Percentiles rank a stretch among this genome's conserved stretches.
These are phyloP conservation scores for Cutaneotrichosporon mucoides DNA, from an alignment of 1,284 basidiomycete species.

Conservation along the genomic window DNA sequence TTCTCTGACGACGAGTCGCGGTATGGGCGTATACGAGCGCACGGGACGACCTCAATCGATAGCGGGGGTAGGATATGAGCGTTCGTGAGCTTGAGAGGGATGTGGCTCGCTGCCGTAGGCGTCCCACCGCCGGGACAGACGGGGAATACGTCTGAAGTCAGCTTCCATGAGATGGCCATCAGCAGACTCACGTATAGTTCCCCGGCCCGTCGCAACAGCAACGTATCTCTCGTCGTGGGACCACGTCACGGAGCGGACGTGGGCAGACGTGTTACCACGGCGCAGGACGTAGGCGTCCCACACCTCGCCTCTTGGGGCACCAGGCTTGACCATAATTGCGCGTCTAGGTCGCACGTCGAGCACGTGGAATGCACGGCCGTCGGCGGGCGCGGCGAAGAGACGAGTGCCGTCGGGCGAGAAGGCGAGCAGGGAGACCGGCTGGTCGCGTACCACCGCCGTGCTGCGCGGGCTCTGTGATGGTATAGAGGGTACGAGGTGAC, in stretches of 20 bases:
- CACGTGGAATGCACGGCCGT: constrained; percentile 61
- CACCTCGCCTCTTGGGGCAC: constrained; percentile 41
- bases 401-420: constrained; percentile 62
- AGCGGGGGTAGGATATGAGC: constrained; percentile 55
- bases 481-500: constrained; percentile 12
- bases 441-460: constrained; percentile 27
- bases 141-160: constrained; percentile 65
- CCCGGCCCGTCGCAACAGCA: constrained; percentile 58
- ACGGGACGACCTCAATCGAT: constrained; percentile 57
- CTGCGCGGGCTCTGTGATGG: not conserved
- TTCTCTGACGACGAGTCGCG: not conserved
- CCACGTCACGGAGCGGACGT: constrained; percentile 57
- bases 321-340: not conserved
- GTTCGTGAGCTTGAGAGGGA: constrained; percentile 59
- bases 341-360: constrained; percentile 51
- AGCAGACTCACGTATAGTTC: constrained; percentile 49
- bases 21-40: not conserved
- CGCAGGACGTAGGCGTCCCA: constrained; percentile 66
- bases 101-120: constrained; percentile 62
- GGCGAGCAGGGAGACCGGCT: constrained; percentile 55
- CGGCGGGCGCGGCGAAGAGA: constrained; percentile 57
- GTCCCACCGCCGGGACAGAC: constrained; percentile 70
- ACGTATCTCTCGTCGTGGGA: constrained; percentile 66
- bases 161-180: not conserved
- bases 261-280: constrained; percentile 65